Evolutionary conservation across 352 stramenopile species (phyloP).

Genomic region (Phytopythium mirpurense): DNA sequence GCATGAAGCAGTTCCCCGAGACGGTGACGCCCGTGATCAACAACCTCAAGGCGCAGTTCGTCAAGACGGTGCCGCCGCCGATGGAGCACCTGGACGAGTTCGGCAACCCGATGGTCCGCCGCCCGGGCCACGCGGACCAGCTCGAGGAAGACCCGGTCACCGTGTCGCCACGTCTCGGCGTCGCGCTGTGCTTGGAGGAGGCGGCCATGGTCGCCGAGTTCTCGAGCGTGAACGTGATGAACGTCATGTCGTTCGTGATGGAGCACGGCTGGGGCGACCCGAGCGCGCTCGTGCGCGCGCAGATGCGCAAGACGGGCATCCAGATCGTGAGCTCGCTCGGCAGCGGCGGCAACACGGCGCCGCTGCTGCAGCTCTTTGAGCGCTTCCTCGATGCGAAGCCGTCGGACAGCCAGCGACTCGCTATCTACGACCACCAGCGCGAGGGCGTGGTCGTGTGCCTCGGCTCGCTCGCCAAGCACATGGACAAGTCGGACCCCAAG

Average conservation of each 20-base stretch:
- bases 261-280: conserved; percentile 68
- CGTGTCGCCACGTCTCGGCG: conserved; percentile 63
- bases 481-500: conserved; percentile 85
- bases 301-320: conserved; percentile 85
- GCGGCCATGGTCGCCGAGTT: conserved; percentile 35
- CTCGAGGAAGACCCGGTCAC: conserved; percentile 49
- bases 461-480: conserved; percentile 86
- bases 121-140: conserved; percentile 37
- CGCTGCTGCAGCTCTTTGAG: conserved; percentile 73
- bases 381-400: conserved; percentile 63
- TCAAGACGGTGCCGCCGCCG: conserved; percentile 45
- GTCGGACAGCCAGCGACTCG: conserved; percentile 20
- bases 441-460: conserved; percentile 90
- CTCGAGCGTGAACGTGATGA: conserved; percentile 53
- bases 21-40: conserved; percentile 62
- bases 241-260: conserved; percentile 77
- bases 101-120: conserved; percentile 64
- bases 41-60: conserved; percentile 65
- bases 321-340: conserved; percentile 71
- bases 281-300: conserved; percentile 62
- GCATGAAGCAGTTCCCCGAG: conserved; percentile 77
- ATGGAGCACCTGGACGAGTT: conserved; percentile 62
- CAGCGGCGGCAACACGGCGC: conserved; percentile 52
- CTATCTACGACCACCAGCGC: conserved; percentile 83
- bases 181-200: conserved; percentile 77